Evolutionary conservation across 192 early-diverging fungal species (phyloP).

Genomic region (Rhizophagus sp.): DNA sequence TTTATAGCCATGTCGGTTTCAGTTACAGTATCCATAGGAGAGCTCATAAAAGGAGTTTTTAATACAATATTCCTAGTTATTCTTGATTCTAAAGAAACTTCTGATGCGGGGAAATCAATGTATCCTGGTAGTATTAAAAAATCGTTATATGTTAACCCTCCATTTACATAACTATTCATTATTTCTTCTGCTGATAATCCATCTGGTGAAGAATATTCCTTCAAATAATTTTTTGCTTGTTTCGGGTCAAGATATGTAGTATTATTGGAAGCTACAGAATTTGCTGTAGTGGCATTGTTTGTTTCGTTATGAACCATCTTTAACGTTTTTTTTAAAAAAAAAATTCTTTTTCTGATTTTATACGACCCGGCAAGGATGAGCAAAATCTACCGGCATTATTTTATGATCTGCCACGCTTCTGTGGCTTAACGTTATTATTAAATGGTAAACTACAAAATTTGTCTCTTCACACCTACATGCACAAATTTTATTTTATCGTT

Average conservation of each 20-base stretch:
- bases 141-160: slow-evolving; percentile 98
- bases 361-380: too few relatives aligned
- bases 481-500: too few relatives aligned
- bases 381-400: too few relatives aligned
- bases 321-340: background rate
- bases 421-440: too few relatives aligned
- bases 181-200: slow-evolving; percentile 84
- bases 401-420: too few relatives aligned
- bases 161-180: slow-evolving; percentile 76
- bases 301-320: background rate
- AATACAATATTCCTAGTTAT: slow-evolving; percentile 90
- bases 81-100: slow-evolving; percentile 76
- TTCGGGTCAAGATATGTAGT: slow-evolving; percentile 33
- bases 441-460: too few relatives aligned
- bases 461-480: too few relatives aligned
- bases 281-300: background rate
- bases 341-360: too few relatives aligned
- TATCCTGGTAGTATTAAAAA: slow-evolving; percentile 95
- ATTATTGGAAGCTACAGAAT: background rate
- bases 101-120: slow-evolving; percentile 89
- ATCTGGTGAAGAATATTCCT: slow-evolving; percentile 55
- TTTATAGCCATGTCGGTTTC: slow-evolving; percentile 98
- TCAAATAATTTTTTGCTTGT: slow-evolving; percentile 34
- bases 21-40: slow-evolving; percentile 99
- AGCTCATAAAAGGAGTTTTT: slow-evolving; percentile 92